Evolutionary conservation across 2,329 filamentous ascomycete genomes (phyloP).

Genomic region (Aspergillus fructus): DNA sequence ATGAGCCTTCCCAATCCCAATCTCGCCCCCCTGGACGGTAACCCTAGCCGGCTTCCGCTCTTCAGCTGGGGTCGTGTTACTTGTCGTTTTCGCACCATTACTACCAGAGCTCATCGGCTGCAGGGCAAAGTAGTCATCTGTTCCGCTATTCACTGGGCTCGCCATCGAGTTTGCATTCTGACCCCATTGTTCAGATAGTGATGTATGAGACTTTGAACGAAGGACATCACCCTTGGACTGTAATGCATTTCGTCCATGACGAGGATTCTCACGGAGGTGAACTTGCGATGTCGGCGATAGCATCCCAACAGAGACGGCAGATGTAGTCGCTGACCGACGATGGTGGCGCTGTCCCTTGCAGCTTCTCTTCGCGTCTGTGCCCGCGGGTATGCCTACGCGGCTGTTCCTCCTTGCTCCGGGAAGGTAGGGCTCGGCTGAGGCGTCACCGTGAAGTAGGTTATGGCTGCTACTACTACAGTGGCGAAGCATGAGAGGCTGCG

Average conservation of each 20-base stretch:
- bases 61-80: slow-evolving; percentile 8
- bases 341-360: slow-evolving; percentile 25
- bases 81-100: slow-evolving; percentile 4
- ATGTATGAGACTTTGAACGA: slow-evolving; percentile 6
- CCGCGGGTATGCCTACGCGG: neutral
- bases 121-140: slow-evolving; percentile 2
- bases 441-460: neutral
- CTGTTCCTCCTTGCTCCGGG: slow-evolving; percentile 7
- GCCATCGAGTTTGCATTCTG: neutral
- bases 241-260: neutral
- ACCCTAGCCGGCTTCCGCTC: slow-evolving; percentile 5
- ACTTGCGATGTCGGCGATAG: neutral
- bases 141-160: neutral
- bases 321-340: slow-evolving; percentile 35
- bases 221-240: neutral
- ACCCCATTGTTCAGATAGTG: slow-evolving; percentile 1
- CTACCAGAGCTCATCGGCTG: neutral
- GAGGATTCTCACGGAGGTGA: neutral
- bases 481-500: slow-evolving; percentile 25
- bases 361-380: neutral
- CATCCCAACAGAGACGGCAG: slow-evolving; percentile 21
- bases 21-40: neutral
- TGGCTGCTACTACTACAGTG: neutral
- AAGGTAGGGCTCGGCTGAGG: slow-evolving; percentile 11
- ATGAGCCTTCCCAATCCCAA: neutral